Percentiles rank a stretch among this genome's conserved stretches.
Evolutionary conservation across 2,329 filamentous ascomycete species (phyloP).

Genomic region (Proliferodiscus dingleyae): DNA sequence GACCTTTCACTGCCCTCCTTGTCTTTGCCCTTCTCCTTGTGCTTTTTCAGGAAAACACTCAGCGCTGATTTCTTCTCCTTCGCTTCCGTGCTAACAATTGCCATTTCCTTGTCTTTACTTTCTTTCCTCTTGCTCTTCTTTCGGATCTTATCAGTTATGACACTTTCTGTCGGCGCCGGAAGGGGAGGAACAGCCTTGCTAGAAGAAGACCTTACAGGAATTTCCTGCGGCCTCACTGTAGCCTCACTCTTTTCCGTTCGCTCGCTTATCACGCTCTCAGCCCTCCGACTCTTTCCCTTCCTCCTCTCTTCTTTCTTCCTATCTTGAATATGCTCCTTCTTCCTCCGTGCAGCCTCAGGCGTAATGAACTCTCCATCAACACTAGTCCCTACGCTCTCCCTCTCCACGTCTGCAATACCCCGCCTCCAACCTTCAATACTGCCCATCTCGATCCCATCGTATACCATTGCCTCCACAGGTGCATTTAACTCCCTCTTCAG

Average conservation of each 20-base stretch:
- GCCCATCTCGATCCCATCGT: constrained; percentile 27
- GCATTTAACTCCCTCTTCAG: constrained; percentile 20
- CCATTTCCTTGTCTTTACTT: constrained; percentile 7
- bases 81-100: constrained; percentile 1
- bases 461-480: constrained; percentile 28
- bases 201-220: constrained; percentile 1
- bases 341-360: constrained; percentile 14
- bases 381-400: constrained; percentile 27
- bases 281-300: background rate
- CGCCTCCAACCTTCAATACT: constrained; percentile 32
- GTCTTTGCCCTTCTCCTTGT: constrained; percentile 6
- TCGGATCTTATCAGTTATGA: background rate
- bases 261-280: constrained; percentile 7
- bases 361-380: constrained; percentile 29
- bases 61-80: constrained; percentile 10
- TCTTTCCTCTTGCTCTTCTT: constrained; percentile 7
- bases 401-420: constrained; percentile 30
- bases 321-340: constrained; percentile 10
- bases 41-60: constrained; percentile 8
- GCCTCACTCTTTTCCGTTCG: background rate
- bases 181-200: background rate
- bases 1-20: constrained; percentile 1
- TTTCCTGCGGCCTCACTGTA: background rate
- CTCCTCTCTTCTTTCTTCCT: constrained; percentile 8
- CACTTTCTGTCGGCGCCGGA: constrained; percentile 4